Evolutionary conservation across 2,329 filamentous ascomycete species (phyloP).

Genomic region (Sarocladiaceae sp.): DNA sequence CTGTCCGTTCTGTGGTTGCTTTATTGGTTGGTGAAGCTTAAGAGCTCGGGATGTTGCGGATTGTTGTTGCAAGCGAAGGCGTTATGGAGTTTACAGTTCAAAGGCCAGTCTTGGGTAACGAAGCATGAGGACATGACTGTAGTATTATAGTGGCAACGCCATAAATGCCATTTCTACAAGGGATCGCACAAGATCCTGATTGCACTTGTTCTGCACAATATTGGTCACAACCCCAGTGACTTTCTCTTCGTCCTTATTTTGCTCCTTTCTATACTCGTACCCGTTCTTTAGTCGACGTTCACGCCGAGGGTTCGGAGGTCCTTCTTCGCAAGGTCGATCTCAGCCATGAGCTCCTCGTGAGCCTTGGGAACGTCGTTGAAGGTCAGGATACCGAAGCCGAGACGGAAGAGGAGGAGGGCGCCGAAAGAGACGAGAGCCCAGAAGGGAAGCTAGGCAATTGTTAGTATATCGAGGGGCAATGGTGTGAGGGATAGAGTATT

Average conservation of each 20-base stretch:
- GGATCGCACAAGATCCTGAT: not conserved
- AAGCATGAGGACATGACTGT: constrained; percentile 8
- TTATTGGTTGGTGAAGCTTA: constrained; percentile 46
- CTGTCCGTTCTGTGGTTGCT: constrained; percentile 57
- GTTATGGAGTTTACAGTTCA: not conserved
- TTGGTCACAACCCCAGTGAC: not conserved
- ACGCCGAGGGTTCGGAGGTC: constrained; percentile 74
- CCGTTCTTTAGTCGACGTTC: constrained; percentile 63
- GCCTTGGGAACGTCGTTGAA: constrained; percentile 96
- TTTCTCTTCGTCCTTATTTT: not conserved
- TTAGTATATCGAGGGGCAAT: not conserved
- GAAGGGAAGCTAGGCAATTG: constrained; percentile 69
- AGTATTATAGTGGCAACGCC: not conserved
- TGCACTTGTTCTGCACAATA: not conserved
- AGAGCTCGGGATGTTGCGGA: too few species aligned
- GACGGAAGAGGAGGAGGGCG: constrained; percentile 84
- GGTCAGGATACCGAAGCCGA: constrained; percentile 88
- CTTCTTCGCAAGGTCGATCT: constrained; percentile 73
- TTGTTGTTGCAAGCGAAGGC: constrained; percentile 6
- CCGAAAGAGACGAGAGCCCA: constrained; percentile 90
- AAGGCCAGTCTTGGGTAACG: not conserved
- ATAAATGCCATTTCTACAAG: not conserved
- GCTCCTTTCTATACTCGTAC: not conserved
- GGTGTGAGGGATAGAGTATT: not conserved
- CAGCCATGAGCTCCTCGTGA: constrained; percentile 80